Conservation (phyloP, 768 basidiomycete genomes). For the Podaxis sp. region DNA sequence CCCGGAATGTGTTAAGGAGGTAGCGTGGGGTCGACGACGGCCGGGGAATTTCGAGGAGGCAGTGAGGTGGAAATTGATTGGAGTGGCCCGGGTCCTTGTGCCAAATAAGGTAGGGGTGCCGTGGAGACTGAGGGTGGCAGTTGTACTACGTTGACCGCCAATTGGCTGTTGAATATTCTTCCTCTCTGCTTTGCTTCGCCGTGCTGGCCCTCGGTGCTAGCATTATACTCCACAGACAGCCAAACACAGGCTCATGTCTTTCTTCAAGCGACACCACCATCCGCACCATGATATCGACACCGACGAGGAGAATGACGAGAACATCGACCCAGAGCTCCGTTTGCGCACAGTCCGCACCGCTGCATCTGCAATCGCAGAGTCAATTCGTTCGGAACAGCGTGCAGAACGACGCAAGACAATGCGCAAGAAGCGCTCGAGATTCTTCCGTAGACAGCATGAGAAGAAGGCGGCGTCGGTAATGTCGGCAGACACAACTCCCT, state of each 20-base stretch:
- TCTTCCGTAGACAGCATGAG: conserved; percentile 52
- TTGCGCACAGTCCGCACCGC: conserved; percentile 93
- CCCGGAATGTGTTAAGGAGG: neutral
- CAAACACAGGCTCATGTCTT: conserved; percentile 26
- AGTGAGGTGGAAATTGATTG: neutral
- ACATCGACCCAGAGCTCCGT: conserved; percentile 82
- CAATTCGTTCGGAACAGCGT: conserved; percentile 74
- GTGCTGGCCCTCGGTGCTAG: conserved; percentile 17
- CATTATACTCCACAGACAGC: neutral
- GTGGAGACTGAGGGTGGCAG: neutral
- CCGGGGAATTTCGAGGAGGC: neutral
- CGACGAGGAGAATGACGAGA: conserved; percentile 64
- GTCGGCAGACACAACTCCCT: conserved; percentile 25
- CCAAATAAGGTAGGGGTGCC: neutral
- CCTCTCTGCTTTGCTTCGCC: neutral
- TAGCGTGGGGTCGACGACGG: neutral
- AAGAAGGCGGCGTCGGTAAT: conserved; percentile 40
- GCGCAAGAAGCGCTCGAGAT: conserved; percentile 51
- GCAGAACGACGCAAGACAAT: conserved; percentile 56
- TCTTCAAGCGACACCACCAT: conserved; percentile 38
- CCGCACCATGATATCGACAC: conserved; percentile 41
- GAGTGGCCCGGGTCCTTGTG: conserved; percentile 6
- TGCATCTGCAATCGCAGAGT: conserved; percentile 86
- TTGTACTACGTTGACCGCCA: neutral
- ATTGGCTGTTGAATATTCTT: neutral